Evolutionary conservation across 2,329 filamentous ascomycete genomes (phyloP).

Genomic region (Anthostomella pinea): DNA sequence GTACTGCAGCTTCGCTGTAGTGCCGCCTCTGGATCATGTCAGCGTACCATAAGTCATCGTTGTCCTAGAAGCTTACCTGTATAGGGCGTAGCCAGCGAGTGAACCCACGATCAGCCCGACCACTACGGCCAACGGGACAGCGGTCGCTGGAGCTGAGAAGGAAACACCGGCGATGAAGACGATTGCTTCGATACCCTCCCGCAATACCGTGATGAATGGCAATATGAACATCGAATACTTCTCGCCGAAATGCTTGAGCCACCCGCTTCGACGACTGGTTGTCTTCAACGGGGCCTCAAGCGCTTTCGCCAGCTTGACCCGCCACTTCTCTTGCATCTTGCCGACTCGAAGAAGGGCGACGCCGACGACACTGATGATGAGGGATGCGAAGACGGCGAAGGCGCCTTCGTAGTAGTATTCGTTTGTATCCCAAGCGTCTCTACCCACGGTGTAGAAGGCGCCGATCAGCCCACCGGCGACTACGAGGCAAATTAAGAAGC

Average conservation of each 20-base stretch:
- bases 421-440: constrained; percentile 62
- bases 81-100: constrained; percentile 70
- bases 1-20: constrained; percentile 63
- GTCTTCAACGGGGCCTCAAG: constrained; percentile 53
- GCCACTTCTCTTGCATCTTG: constrained; percentile 85
- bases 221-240: constrained; percentile 85
- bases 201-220: constrained; percentile 82
- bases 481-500: constrained; percentile 62
- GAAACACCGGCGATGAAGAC: constrained; percentile 84
- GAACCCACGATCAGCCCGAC: constrained; percentile 66
- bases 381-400: constrained; percentile 69
- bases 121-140: constrained; percentile 76
- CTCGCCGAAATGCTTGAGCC: constrained; percentile 63
- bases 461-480: constrained; percentile 68
- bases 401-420: constrained; percentile 81
- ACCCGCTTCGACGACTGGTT: constrained; percentile 37
- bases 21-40: constrained; percentile 49
- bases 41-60: too few relatives aligned
- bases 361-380: constrained; percentile 82
- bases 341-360: constrained; percentile 76
- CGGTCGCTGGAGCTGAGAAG: constrained; percentile 68
- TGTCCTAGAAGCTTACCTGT: constrained; percentile 62
- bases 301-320: constrained; percentile 72
- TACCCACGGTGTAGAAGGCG: constrained; percentile 68
- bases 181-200: constrained; percentile 83